Percentiles rank a stretch among this genome's conserved stretches.
phyloP scores from a whole-genome alignment of 371 early-diverging fungal species.

The Mortierella sp. region DNA sequence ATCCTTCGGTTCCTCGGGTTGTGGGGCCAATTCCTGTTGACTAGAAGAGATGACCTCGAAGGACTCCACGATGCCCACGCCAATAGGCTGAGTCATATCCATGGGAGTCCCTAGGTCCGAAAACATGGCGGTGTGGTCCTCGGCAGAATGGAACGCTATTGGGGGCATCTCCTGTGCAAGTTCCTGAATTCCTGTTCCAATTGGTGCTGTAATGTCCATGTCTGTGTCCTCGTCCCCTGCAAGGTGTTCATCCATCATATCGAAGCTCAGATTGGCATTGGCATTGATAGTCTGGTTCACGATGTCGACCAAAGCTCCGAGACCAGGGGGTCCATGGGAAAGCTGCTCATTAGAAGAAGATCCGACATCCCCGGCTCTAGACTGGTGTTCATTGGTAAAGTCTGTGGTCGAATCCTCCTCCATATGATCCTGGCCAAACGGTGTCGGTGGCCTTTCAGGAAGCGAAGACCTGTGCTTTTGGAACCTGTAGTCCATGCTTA shows the following conservation, averaged over 20 bases:
- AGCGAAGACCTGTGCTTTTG: constrained; percentile 39
- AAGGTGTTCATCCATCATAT: not conserved
- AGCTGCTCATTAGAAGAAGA: not conserved
- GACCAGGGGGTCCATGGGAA: not conserved
- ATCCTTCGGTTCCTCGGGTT: not conserved
- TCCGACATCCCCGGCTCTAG: not conserved
- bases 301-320: not conserved
- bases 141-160: constrained; percentile 28
- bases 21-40: not conserved
- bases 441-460: constrained; percentile 6
- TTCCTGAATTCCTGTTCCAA: constrained; percentile 43
- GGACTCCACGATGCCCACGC: constrained; percentile 16
- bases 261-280: not conserved
- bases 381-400: not conserved
- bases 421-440: not conserved
- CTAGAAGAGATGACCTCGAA: not conserved
- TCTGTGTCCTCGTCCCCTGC: constrained; percentile 36
- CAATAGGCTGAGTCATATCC: constrained; percentile 46
- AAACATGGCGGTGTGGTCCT: constrained; percentile 33
- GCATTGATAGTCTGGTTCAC: not conserved
- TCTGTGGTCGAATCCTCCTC: not conserved
- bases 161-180: constrained; percentile 38
- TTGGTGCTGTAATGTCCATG: constrained; percentile 51
- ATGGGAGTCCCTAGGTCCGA: constrained; percentile 37
- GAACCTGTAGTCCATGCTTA: constrained; percentile 31